Percentiles rank a stretch among this genome's conserved stretches.
Conservation (phyloP, 1,139 yeast species). For the Protomyces inouyei region DNA sequence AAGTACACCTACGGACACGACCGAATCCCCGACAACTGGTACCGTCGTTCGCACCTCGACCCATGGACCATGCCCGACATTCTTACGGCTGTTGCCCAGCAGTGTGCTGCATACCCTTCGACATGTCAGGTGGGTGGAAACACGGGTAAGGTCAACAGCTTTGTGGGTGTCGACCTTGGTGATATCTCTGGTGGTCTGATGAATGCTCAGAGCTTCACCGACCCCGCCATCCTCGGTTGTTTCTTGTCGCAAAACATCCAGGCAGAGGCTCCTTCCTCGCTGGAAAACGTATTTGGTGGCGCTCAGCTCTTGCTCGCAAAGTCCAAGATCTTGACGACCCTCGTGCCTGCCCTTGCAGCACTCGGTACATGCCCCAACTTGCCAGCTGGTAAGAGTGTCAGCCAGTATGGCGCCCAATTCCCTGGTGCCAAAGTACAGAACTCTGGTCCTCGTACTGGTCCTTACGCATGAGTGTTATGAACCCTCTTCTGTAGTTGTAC, state of each 20-base stretch:
- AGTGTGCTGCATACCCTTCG: background rate
- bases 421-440: background rate
- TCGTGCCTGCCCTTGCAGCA: background rate
- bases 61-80: conserved; percentile 4
- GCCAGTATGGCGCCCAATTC: background rate
- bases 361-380: background rate
- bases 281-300: background rate
- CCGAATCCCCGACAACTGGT: conserved; percentile 5
- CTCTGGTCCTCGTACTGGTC: background rate
- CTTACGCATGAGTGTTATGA: background rate
- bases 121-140: conserved; percentile 4
- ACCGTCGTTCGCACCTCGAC: conserved; percentile 2
- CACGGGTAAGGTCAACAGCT: conserved; percentile 1
- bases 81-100: background rate
- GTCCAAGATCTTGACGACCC: background rate
- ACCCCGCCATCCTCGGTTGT: background rate
- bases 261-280: conserved; percentile 1
- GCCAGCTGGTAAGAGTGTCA: conserved; percentile 2
- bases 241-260: background rate
- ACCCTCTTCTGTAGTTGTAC: no score
- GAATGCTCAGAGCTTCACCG: background rate
- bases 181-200: conserved; percentile 6
- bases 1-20: background rate
- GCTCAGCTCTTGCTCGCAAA: background rate
- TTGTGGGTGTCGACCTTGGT: conserved; percentile 1